Percentiles rank a stretch among this genome's conserved stretches.
phyloP scores from a whole-genome alignment of 208 protist genomes.

The Acanthamoeba divionensis region DNA sequence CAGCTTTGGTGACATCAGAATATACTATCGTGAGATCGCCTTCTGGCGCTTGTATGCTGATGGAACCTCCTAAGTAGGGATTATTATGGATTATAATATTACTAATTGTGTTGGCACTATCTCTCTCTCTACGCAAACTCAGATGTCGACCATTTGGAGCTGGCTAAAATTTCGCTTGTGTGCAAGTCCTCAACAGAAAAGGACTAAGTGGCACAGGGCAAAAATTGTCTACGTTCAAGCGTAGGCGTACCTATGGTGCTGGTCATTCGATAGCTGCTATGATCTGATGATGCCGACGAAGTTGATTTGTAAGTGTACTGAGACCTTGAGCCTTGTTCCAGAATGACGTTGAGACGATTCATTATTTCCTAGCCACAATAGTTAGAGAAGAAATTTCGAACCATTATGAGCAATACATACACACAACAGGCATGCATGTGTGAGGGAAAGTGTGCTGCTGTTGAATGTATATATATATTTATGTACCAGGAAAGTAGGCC shows the following conservation, averaged over 20 bases:
- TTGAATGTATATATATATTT: neutral
- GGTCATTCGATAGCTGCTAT: too few species aligned
- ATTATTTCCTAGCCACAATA: too few species aligned
- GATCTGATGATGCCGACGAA: too few species aligned
- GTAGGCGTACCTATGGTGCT: too few species aligned
- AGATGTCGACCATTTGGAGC: neutral
- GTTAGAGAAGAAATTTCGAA: neutral
- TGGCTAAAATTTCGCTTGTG: too few species aligned
- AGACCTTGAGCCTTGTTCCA: too few species aligned
- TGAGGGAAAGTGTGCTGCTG: neutral
- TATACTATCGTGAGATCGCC: neutral
- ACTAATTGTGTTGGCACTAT: neutral
- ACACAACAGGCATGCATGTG: neutral
- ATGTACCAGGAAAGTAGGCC: constrained; percentile 5
- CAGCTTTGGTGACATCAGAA: neutral
- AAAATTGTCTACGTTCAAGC: too few species aligned
- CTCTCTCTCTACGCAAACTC: neutral
- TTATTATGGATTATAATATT: neutral
- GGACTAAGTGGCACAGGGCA: too few species aligned
- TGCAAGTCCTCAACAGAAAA: too few species aligned
- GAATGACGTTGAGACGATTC: too few species aligned
- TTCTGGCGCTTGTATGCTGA: neutral
- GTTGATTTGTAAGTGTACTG: too few species aligned
- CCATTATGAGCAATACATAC: neutral
- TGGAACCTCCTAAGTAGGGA: neutral